These are phyloP conservation scores for Colletotrichum agaves DNA, from an alignment of 2,329 filamentous ascomycete species.

Conservation along the genomic window DNA sequence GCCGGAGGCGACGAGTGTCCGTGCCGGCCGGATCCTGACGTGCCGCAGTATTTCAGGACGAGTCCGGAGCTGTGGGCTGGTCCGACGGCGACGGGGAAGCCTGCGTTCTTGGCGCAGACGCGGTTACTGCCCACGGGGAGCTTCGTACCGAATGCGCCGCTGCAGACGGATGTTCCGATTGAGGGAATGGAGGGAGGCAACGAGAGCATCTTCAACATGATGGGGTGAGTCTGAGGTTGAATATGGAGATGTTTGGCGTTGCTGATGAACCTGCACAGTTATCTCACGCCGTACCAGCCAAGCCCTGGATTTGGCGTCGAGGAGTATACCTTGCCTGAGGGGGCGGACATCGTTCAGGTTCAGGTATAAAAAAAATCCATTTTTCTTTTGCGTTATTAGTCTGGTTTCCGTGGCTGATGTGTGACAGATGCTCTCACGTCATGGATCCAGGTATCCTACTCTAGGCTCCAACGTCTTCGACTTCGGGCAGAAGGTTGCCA, in stretches of 20 bases:
- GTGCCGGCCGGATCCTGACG: conserved; percentile 48
- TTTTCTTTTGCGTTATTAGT: no score
- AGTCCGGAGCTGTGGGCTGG: conserved; percentile 69
- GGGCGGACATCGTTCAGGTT: conserved; percentile 75
- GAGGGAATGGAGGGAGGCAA: conserved; percentile 65
- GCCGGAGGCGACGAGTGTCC: conserved; percentile 40
- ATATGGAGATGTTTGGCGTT: background rate
- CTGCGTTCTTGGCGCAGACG: conserved; percentile 78
- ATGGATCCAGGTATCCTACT: conserved; percentile 80
- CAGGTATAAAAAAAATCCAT: no score
- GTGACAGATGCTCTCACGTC: conserved; percentile 75
- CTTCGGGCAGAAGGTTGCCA: conserved; percentile 68
- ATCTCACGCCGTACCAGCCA: conserved; percentile 76
- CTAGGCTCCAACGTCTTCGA: conserved; percentile 63
- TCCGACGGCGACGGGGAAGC: conserved; percentile 75
- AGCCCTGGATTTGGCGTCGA: conserved; percentile 79
- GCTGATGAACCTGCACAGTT: conserved; percentile 41
- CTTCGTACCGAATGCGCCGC: conserved; percentile 74
- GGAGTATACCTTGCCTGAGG: conserved; percentile 74
- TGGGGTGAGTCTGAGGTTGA: conserved; percentile 58
- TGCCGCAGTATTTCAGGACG: conserved; percentile 73
- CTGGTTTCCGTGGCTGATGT: background rate
- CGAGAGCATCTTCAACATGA: conserved; percentile 75
- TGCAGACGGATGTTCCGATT: conserved; percentile 78
- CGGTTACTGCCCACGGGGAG: conserved; percentile 72